phyloP scores from a whole-genome alignment of 768 basidiomycete genomes.

The Serpula lacrymans region DNA sequence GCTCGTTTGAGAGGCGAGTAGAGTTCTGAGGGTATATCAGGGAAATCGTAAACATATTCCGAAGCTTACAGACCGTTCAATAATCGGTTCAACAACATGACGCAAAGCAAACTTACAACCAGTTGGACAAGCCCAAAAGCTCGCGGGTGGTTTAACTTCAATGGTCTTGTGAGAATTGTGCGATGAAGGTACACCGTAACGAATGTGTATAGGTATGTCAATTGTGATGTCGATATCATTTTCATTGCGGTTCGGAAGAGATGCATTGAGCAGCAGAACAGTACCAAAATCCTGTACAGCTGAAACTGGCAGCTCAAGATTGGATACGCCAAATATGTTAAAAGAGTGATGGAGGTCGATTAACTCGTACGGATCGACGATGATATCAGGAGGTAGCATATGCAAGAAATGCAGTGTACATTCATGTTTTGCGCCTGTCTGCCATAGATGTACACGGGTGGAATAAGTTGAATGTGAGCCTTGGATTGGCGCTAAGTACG shows the following conservation, averaged over 20 bases:
- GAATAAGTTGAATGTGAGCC: conserved; percentile 31
- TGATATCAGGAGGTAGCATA: conserved; percentile 36
- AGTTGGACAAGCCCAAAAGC: conserved; percentile 30
- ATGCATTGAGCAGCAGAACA: conserved; percentile 28
- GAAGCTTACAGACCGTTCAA: neutral
- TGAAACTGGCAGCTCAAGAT: conserved; percentile 42
- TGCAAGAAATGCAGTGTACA: conserved; percentile 33
- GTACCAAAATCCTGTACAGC: conserved; percentile 25
- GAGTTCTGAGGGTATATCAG: neutral
- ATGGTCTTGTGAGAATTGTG: conserved; percentile 16
- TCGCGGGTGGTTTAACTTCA: conserved; percentile 20
- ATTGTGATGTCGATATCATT: conserved; percentile 15
- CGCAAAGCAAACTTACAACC: conserved; percentile 14
- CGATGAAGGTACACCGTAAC: conserved; percentile 33
- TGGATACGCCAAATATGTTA: conserved; percentile 32
- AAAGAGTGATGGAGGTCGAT: conserved; percentile 27
- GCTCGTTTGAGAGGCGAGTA: conserved; percentile 17
- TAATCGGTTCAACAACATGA: neutral
- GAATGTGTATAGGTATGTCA: conserved; percentile 42
- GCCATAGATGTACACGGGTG: conserved; percentile 11
- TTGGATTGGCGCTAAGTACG: too few species aligned
- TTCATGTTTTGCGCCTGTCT: conserved; percentile 3
- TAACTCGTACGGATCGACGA: conserved; percentile 46
- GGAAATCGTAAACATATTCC: neutral
- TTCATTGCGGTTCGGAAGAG: conserved; percentile 6